phyloP scores from a whole-genome alignment of 108 stramenopile genomes.

The Hondaea fermentalgiana region DNA sequence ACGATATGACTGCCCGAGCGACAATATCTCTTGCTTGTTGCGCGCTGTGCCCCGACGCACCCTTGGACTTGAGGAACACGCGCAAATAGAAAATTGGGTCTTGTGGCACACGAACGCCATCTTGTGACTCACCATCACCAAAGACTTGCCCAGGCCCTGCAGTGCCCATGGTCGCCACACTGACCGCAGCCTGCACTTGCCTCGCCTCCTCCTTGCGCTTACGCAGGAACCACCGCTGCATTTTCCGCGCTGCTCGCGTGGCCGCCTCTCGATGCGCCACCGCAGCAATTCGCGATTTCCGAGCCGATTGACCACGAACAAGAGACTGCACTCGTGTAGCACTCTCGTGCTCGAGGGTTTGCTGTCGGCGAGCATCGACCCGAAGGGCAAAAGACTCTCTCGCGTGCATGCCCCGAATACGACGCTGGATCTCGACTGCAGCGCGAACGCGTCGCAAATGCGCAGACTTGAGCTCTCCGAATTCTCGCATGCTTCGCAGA shows the following conservation, averaged over 20 bases:
- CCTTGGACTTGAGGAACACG: neutral
- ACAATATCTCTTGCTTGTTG: no score
- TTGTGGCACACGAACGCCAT: neutral
- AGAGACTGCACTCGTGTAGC: neutral
- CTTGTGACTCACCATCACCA: no score
- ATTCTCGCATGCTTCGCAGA: neutral
- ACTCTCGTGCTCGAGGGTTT: neutral
- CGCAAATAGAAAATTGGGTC: neutral
- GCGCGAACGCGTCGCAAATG: neutral
- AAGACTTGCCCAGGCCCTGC: no score
- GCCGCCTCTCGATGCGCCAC: neutral
- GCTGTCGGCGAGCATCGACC: neutral
- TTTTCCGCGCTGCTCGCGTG: neutral
- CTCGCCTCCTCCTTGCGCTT: neutral
- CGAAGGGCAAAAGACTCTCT: neutral
- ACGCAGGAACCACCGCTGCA: neutral
- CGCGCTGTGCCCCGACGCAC: neutral
- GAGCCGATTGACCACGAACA: no score
- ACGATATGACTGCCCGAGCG: no score
- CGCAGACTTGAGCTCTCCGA: neutral
- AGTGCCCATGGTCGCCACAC: no score
- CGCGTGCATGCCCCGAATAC: neutral
- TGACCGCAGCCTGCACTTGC: no score
- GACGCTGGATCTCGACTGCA: neutral
- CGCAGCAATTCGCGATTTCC: neutral